Evolutionary conservation across 352 stramenopile species (phyloP), one percentile per base, ranked within the genome.

Genomic region (Aphanomyces invadans): DNA sequence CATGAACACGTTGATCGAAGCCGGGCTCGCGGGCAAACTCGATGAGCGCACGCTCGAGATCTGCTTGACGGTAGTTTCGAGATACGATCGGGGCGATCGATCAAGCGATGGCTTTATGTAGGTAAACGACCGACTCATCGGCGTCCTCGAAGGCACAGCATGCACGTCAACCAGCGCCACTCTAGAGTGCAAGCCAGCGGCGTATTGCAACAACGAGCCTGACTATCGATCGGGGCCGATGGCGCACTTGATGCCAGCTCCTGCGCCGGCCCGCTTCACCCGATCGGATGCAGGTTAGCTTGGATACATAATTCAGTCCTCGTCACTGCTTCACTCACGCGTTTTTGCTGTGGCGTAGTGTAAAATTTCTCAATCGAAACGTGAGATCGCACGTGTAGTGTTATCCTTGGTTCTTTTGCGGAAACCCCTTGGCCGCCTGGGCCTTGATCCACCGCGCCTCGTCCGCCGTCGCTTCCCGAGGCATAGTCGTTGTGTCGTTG

Each of bases 1-100:
- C 49, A 94, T 94, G 83, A 94, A 94, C 70, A 88, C 83, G 46
- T 70, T 94, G 12, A 94, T 94, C 70, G 86, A 94, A 74, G 86
- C 83, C 55, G 86, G 86, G 0, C 75, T 94, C 46, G 85, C 86
- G 72, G 86, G 83, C 65, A 92, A 91, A 72, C 84, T 94, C 56
- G 80, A 91, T 65, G 86, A 94, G 53, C 70, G 71, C 23, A 92
- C 80, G 25, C 68, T 94, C 17, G 86, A 94, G 68, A 70, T 85
- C 62, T 94, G 86, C 64, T 75, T 94, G n/a, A 92, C 81, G 52
- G 85, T 93, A 67, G 70, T 12, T 21, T 64, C 4, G 19, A 29
- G 23, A 11, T 9, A 29, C 0, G n/a, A 5, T 10, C 2, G 26
- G 23, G 42, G 54, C 21, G 19, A 53, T 3, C 39, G 62, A 42